Base-by-base conservation (phyloP, 2,329 filamentous ascomycete genomes). In the Onygenales sp. region DNA sequence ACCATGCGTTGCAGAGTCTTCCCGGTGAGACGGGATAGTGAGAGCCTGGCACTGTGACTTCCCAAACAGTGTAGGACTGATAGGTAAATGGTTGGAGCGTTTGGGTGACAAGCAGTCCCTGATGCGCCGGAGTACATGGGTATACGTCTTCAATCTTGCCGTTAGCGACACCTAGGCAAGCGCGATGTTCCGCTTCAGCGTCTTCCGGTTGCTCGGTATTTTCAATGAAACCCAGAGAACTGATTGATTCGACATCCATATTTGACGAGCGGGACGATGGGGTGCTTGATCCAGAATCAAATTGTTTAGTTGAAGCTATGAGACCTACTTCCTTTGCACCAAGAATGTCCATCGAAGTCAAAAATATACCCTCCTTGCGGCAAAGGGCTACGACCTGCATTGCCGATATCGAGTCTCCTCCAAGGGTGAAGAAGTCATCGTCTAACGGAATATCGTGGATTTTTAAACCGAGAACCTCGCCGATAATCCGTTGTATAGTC, bases 41-140 rank as follows among this genome's bases (percentile, higher is more conserved):
- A 6, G 33, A 31, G 27, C 21, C 3, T 46, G 14, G 36, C 11
- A 42, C 14, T 36, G 51, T 51, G 17, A 56, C 27, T 48, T 57
- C 52, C 56, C 56, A 56, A 32, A 54, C 52, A 21, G 56, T 52
- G 34, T 54, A 45, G 5, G 54, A 52, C 39, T 46, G 31, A 42
- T 55, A 44, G 7, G 39, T 47, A 14, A 21, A 45, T 8, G 42
- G 9, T 8, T 39, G 33, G 3, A 43, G 21, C 14, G 42, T 32
- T 9, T 34, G 49, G 9, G 37, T 33, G 21, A 49, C 33, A 14
- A 57, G 42, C 14, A 57, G 42, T 36, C 55, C 55, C 32, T 48
- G 17, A 21, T 57, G 55, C 4, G 45, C 8, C 10, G 48, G 52
- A 17, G 51, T 54, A 33, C 56, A 56, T 44, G 54, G 54, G 32